Evolutionary conservation across 2,329 filamentous ascomycete species (phyloP).

Genomic region (Talaromyces verruculosus): DNA sequence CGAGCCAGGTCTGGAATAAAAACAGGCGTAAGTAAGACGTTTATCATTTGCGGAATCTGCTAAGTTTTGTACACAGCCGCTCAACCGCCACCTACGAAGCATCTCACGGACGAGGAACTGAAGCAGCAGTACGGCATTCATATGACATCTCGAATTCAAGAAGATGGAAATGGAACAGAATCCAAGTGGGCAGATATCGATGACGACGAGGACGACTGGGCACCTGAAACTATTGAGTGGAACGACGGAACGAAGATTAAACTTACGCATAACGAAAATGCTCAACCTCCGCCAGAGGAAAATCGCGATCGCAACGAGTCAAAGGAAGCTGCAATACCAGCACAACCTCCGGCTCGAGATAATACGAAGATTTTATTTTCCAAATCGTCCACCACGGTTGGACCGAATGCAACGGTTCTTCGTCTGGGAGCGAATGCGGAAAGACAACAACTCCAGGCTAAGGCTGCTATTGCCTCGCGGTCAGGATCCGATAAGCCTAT

Average conservation of each 20-base stretch:
- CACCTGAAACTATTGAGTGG: slow-evolving; percentile 67
- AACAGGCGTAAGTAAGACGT: slow-evolving; percentile 57
- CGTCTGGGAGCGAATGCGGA: slow-evolving; percentile 49
- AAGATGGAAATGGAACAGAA: slow-evolving; percentile 62
- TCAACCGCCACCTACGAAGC: slow-evolving; percentile 59
- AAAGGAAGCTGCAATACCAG: slow-evolving; percentile 24
- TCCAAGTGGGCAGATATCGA: slow-evolving; percentile 70
- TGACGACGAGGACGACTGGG: slow-evolving; percentile 68
- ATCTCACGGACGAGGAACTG: slow-evolving; percentile 67
- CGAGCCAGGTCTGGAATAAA: slow-evolving; percentile 70
- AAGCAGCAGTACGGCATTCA: slow-evolving; percentile 70
- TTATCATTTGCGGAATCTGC: slow-evolving; percentile 12
- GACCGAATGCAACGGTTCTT: slow-evolving; percentile 52
- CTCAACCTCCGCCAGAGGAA: slow-evolving; percentile 25
- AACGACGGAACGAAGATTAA: slow-evolving; percentile 68
- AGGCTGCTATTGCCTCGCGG: slow-evolving; percentile 46
- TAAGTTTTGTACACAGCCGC: slow-evolving; percentile 40
- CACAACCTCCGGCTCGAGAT: slow-evolving; percentile 30
- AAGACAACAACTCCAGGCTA: slow-evolving; percentile 40
- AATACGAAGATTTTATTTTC: slow-evolving; percentile 31
- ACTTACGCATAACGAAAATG: slow-evolving; percentile 49
- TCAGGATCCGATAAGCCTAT: slow-evolving; percentile 56
- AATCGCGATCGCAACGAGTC: slow-evolving; percentile 24
- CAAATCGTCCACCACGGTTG: slow-evolving; percentile 47
- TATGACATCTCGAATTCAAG: slow-evolving; percentile 63